These are phyloP conservation scores for Aspergillus viridinutans DNA, from an alignment of 2,329 filamentous ascomycete species.

Conservation along the genomic window DNA sequence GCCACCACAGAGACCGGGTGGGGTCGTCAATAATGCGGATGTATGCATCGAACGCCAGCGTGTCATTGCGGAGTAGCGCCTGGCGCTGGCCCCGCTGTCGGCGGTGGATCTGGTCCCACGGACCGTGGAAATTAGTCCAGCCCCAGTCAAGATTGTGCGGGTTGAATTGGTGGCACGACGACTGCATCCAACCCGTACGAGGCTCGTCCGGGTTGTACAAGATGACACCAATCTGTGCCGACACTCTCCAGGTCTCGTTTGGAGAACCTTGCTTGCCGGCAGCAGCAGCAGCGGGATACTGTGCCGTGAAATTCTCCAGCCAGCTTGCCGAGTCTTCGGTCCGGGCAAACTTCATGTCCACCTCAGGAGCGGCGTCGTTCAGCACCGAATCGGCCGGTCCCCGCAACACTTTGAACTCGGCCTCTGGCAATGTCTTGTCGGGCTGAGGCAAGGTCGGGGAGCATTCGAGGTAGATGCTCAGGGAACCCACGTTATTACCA, in stretches of 20 bases:
- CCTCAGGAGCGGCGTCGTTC: conserved; percentile 26
- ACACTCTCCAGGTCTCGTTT: conserved; percentile 42
- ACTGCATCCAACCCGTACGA: conserved; percentile 53
- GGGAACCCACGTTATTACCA: conserved; percentile 55
- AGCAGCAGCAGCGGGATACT: conserved; percentile 21
- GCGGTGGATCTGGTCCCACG: conserved; percentile 54
- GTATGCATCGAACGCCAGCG: conserved; percentile 58
- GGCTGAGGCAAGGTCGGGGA: conserved; percentile 45
- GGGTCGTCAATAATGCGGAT: conserved; percentile 58
- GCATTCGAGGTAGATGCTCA: conserved; percentile 61
- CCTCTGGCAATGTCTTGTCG: conserved; percentile 35
- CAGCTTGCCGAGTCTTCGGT: conserved; percentile 27
- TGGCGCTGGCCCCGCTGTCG: conserved; percentile 56
- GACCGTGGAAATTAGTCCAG: conserved; percentile 59
- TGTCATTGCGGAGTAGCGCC: conserved; percentile 57
- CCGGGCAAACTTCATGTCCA: conserved; percentile 27
- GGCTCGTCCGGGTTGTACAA: conserved; percentile 62
- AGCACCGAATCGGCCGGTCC: conserved; percentile 35
- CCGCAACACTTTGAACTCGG: conserved; percentile 39
- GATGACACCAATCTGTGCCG: conserved; percentile 60
- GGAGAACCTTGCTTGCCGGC: conserved; percentile 6
- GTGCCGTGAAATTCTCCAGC: conserved; percentile 28
- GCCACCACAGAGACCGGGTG: conserved; percentile 59
- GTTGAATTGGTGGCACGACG: conserved; percentile 57
- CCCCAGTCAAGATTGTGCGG: conserved; percentile 58